These are phyloP conservation scores for Halenospora varia DNA, from an alignment of 495 filamentous ascomycete genomes.

Conservation along the genomic window DNA sequence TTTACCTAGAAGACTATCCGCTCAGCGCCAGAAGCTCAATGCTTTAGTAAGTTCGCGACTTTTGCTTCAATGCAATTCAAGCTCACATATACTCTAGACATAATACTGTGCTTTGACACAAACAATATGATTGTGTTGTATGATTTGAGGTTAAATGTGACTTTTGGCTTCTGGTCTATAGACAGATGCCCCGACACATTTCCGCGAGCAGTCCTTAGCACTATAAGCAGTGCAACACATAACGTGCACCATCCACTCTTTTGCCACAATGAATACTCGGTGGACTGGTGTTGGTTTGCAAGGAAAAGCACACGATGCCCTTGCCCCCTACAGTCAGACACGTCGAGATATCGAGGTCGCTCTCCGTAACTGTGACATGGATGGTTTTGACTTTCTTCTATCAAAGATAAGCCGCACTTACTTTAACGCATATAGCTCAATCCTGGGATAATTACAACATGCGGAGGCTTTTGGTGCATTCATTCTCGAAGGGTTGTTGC, in stretches of 20 bases:
- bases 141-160: not conserved
- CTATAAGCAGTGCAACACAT: not conserved
- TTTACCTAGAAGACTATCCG: not conserved
- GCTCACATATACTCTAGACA: not conserved
- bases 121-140: not conserved
- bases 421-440: not conserved
- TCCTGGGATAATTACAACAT: not conserved
- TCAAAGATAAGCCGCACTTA: not conserved
- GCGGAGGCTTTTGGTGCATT: not conserved
- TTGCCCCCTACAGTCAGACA: not conserved
- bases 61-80: not conserved
- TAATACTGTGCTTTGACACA: not conserved
- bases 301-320: not conserved
- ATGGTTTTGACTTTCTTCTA: not conserved
- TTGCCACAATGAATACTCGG: not conserved
- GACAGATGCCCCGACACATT: not conserved
- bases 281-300: not conserved
- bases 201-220: not conserved
- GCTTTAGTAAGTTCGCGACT: not conserved
- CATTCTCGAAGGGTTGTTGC: not conserved
- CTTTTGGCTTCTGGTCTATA: not conserved
- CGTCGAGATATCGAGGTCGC: not conserved
- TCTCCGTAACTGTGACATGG: not conserved
- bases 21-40: not conserved
- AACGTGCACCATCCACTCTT: not conserved